Evolutionary conservation across 2,329 filamentous ascomycete genomes (phyloP).

Genomic region (Endothia cerciana): DNA sequence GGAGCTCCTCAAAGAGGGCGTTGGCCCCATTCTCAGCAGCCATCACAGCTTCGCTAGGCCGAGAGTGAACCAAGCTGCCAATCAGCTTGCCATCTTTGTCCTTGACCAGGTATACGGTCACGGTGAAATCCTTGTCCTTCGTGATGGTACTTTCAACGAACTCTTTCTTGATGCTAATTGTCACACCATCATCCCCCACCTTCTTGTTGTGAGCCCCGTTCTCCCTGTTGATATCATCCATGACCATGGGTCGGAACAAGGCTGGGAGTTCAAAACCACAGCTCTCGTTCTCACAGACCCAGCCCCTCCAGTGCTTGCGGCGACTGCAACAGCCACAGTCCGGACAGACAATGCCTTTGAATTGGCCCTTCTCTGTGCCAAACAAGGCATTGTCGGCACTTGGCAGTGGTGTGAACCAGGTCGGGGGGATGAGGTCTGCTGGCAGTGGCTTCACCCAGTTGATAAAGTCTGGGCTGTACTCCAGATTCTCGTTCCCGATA

Average conservation of each 20-base stretch:
- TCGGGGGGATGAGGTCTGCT: constrained; percentile 45
- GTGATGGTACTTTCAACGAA: neutral
- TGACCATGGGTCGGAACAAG: constrained; percentile 32
- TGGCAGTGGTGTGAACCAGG: constrained; percentile 42
- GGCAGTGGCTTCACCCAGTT: constrained; percentile 52
- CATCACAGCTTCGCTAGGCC: constrained; percentile 55
- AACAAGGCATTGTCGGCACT: constrained; percentile 39
- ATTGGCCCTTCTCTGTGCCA: constrained; percentile 56
- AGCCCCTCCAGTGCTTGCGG: constrained; percentile 63
- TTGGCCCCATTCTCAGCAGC: constrained; percentile 55
- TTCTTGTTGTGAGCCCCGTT: neutral
- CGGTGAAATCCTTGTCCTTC: constrained; percentile 32
- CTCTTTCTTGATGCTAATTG: neutral
- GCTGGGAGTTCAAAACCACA: constrained; percentile 51
- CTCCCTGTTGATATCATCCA: constrained; percentile 32
- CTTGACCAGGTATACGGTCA: constrained; percentile 47
- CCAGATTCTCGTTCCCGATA: constrained; percentile 37
- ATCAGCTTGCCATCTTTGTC: constrained; percentile 47
- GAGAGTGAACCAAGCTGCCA: constrained; percentile 45
- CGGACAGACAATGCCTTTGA: constrained; percentile 69
- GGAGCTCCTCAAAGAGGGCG: constrained; percentile 58
- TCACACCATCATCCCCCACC: neutral
- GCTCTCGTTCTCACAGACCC: constrained; percentile 53
- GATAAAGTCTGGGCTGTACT: constrained; percentile 63
- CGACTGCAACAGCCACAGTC: constrained; percentile 64